Percentiles rank a stretch among this genome's conserved stretches.
Evolutionary conservation across 2,329 filamentous ascomycete species (phyloP).

Genomic region (Fonsecaea pugnacius): DNA sequence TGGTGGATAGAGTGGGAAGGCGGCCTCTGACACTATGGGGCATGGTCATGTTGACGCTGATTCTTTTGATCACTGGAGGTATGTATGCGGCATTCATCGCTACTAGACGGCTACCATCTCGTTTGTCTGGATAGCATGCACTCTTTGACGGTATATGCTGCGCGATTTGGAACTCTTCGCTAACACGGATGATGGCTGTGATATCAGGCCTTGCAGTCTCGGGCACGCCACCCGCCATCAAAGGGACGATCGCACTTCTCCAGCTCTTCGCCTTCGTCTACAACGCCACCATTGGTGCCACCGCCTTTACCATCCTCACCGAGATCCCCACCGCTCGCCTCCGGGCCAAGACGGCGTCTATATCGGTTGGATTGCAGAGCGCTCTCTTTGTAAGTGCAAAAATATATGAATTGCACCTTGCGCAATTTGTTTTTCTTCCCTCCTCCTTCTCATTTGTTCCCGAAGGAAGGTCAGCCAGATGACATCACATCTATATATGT

Average conservation of each 20-base stretch:
- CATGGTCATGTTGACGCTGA: conserved; percentile 56
- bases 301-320: conserved; percentile 46
- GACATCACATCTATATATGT: neutral
- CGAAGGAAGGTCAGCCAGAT: neutral
- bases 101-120: too few relatives aligned
- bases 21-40: conserved; percentile 51
- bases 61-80: conserved; percentile 49
- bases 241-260: conserved; percentile 42
- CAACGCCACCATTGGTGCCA: conserved; percentile 50
- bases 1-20: conserved; percentile 43
- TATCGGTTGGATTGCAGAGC: conserved; percentile 24
- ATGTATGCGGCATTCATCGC: neutral
- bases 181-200: neutral
- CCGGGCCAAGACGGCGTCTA: conserved; percentile 45
- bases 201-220: conserved; percentile 37
- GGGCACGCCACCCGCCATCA: conserved; percentile 21
- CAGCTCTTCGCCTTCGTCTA: conserved; percentile 48
- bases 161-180: neutral
- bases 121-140: neutral
- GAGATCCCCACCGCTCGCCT: conserved; percentile 48
- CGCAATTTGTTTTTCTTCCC: neutral
- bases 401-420: neutral
- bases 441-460: neutral
- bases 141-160: neutral
- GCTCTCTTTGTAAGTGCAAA: conserved; percentile 23